These are phyloP conservation scores for Aspergillus costaricaensis DNA, from an alignment of 2,329 filamentous ascomycete genomes.

Conservation along the genomic window DNA sequence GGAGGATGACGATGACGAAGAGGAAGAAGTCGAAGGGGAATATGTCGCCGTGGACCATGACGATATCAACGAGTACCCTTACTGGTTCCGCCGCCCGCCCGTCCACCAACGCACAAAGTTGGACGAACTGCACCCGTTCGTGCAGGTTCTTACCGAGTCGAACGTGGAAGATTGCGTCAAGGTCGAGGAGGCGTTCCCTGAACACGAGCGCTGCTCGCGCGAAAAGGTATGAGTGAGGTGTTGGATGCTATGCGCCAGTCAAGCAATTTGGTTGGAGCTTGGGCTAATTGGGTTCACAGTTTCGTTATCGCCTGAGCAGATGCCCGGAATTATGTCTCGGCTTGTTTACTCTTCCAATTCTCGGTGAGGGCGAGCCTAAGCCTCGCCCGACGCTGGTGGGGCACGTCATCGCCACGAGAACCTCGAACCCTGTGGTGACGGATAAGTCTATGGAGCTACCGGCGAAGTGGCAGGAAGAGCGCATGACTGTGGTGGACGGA, in stretches of 20 bases:
- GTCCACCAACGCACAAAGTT: slow-evolving; percentile 40
- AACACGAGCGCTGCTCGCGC: slow-evolving; percentile 57
- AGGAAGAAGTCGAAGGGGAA: slow-evolving; percentile 43
- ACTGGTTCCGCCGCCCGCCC: slow-evolving; percentile 45
- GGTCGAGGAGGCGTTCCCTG: slow-evolving; percentile 63
- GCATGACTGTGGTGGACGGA: slow-evolving; percentile 42
- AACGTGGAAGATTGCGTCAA: slow-evolving; percentile 56
- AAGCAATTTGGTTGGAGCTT: background rate
- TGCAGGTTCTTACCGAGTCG: slow-evolving; percentile 66
- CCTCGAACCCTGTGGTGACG: slow-evolving; percentile 62
- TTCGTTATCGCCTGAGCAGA: slow-evolving; percentile 71
- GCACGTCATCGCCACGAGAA: slow-evolving; percentile 76
- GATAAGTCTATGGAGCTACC: slow-evolving; percentile 78
- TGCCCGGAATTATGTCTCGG: slow-evolving; percentile 79
- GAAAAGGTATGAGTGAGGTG: slow-evolving; percentile 57
- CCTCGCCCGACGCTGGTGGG: slow-evolving; percentile 68
- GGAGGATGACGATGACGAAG: slow-evolving; percentile 29
- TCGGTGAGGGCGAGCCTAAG: slow-evolving; percentile 57
- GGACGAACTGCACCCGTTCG: slow-evolving; percentile 69
- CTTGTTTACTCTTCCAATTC: slow-evolving; percentile 67
- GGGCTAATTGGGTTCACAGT: slow-evolving; percentile 49
- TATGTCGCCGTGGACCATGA: slow-evolving; percentile 47
- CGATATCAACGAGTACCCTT: slow-evolving; percentile 42
- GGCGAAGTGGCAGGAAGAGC: slow-evolving; percentile 61
- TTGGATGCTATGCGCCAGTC: background rate